These are phyloP conservation scores for Plenodomus lindquistii DNA, from an alignment of 2,329 filamentous ascomycete species.

Conservation along the genomic window DNA sequence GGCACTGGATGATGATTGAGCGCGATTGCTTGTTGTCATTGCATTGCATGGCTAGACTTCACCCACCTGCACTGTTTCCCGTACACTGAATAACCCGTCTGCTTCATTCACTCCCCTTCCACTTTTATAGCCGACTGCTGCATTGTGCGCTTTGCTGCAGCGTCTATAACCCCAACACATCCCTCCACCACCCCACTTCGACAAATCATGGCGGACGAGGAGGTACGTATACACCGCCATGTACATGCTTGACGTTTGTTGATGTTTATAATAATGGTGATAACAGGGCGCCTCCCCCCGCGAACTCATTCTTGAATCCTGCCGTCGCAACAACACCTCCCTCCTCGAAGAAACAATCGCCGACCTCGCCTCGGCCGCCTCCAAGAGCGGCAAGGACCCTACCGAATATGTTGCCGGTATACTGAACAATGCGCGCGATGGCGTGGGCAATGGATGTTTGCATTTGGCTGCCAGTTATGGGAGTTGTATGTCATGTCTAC, in stretches of 20 bases:
- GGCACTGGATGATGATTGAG: conserved; percentile 10
- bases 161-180: too few relatives aligned
- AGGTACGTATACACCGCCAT: conserved; percentile 22
- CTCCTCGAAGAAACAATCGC: conserved; percentile 75
- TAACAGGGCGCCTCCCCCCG: conserved; percentile 77
- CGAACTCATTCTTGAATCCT: conserved; percentile 90
- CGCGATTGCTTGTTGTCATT: neutral
- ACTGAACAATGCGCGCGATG: conserved; percentile 83
- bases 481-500: conserved; percentile 66
- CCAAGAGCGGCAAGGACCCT: conserved; percentile 56
- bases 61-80: too few relatives aligned
- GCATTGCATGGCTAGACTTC: neutral
- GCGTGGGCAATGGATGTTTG: conserved; percentile 85
- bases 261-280: neutral
- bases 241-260: neutral
- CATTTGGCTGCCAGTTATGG: conserved; percentile 86
- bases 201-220: conserved; percentile 41
- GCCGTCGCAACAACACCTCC: conserved; percentile 87
- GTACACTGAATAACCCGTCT: too few relatives aligned
- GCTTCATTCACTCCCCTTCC: too few relatives aligned
- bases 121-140: too few relatives aligned
- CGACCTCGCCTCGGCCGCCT: conserved; percentile 50
- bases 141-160: too few relatives aligned
- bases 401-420: conserved; percentile 70
- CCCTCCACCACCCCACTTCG: neutral